Evolutionary conservation across 2,329 filamentous ascomycete genomes (phyloP).

Genomic region (Thermochaetoides dissita): DNA sequence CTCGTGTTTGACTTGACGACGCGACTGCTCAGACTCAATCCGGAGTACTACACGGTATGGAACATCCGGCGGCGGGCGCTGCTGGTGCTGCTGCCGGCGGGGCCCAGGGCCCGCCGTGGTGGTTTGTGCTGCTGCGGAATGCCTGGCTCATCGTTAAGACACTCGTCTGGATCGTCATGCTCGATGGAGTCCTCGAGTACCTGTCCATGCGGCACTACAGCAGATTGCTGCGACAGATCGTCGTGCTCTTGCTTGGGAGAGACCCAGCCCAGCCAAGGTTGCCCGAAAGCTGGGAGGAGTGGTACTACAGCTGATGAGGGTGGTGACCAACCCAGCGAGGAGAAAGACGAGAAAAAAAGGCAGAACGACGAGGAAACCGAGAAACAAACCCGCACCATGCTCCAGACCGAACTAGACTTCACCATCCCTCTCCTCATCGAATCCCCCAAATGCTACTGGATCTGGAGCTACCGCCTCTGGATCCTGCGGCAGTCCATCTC

Average conservation of each 20-base stretch:
- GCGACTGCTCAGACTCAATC: slow-evolving; percentile 62
- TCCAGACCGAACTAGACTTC: slow-evolving; percentile 66
- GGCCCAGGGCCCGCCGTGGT: too few relatives aligned
- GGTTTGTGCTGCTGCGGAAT: slow-evolving; percentile 36
- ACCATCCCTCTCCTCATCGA: slow-evolving; percentile 71
- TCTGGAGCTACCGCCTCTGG: slow-evolving; percentile 94
- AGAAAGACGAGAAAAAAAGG: neutral
- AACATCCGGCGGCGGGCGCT: slow-evolving; percentile 56
- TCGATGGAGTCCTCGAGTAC: slow-evolving; percentile 41
- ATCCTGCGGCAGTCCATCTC: slow-evolving; percentile 57
- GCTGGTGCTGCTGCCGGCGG: too few relatives aligned
- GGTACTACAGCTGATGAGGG: slow-evolving; percentile 36
- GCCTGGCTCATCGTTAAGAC: slow-evolving; percentile 42
- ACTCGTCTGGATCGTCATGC: slow-evolving; percentile 34
- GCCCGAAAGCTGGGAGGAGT: slow-evolving; percentile 37
- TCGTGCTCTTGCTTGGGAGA: slow-evolving; percentile 37
- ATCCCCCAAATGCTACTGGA: slow-evolving; percentile 97
- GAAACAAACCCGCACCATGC: slow-evolving; percentile 30
- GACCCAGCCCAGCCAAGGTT: slow-evolving; percentile 33
- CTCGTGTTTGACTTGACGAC: slow-evolving; percentile 47
- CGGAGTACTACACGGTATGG: slow-evolving; percentile 86
- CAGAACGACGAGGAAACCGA: slow-evolving; percentile 14
- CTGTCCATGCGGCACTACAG: slow-evolving; percentile 41
- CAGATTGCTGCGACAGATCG: slow-evolving; percentile 49
- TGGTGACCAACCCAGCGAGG: neutral